Conservation (phyloP, 2,329 filamentous ascomycete species). For the Aspergillus melleus region DNA sequence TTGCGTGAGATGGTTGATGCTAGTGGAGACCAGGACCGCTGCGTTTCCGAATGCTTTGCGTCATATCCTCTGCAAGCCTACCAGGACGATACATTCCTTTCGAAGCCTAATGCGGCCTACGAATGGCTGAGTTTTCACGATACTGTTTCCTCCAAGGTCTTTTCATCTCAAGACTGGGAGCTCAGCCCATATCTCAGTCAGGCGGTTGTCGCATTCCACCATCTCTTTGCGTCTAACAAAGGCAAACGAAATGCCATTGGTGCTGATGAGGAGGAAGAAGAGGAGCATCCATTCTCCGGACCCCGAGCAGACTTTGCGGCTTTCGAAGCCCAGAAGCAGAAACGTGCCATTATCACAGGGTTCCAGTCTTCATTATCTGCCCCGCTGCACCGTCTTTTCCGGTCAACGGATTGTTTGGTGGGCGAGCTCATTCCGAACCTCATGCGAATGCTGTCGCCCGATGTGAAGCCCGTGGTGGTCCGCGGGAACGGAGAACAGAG, state of each 20-base stretch:
- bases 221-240: constrained; percentile 77
- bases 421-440: constrained; percentile 84
- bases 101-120: constrained; percentile 82
- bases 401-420: constrained; percentile 73
- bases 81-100: constrained; percentile 88
- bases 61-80: constrained; percentile 84
- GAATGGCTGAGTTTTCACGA: constrained; percentile 98
- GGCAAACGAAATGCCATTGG: constrained; percentile 44
- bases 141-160: constrained; percentile 73
- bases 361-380: constrained; percentile 73
- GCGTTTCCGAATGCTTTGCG: constrained; percentile 72
- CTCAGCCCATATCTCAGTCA: constrained; percentile 82
- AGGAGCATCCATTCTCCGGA: constrained; percentile 74
- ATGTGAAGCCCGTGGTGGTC: constrained; percentile 87
- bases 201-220: constrained; percentile 84
- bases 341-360: constrained; percentile 69
- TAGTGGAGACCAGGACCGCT: constrained; percentile 62
- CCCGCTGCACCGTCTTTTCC: constrained; percentile 72
- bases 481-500: constrained; percentile 64
- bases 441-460: constrained; percentile 78
- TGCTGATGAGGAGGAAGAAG: constrained; percentile 49
- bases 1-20: constrained; percentile 64
- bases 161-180: constrained; percentile 89
- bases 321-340: constrained; percentile 76
- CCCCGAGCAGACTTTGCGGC: constrained; percentile 79